Conservation (phyloP, 305 asterid species). For the Lippia alba region DNA sequence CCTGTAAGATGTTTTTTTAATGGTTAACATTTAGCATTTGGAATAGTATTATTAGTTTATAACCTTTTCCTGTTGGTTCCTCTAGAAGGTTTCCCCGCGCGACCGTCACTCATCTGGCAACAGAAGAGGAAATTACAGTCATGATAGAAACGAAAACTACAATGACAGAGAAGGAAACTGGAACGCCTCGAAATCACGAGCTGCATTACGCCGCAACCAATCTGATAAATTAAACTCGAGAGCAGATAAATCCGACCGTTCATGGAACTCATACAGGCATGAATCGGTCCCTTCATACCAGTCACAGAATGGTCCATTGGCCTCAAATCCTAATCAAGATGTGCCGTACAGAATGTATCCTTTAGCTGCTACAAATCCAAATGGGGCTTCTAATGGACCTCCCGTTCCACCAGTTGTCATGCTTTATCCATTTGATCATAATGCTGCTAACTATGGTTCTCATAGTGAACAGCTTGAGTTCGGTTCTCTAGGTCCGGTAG, state of each 20-base stretch:
- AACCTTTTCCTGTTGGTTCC: conserved; percentile 36
- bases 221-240: conserved; percentile 72
- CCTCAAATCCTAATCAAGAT: conserved; percentile 60
- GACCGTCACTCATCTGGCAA: conserved; percentile 76
- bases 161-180: conserved; percentile 81
- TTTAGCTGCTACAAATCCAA: conserved; percentile 54
- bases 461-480: conserved; percentile 89
- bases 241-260: conserved; percentile 66
- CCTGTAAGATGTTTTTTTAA: conserved; percentile 62
- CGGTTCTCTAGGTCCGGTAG: conserved; percentile 81
- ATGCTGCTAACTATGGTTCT: conserved; percentile 48
- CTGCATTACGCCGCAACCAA: conserved; percentile 71
- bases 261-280: conserved; percentile 72
- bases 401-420: conserved; percentile 75
- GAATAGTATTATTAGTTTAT: background rate
- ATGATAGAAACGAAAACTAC: conserved; percentile 73
- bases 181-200: conserved; percentile 72
- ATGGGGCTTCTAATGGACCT: conserved; percentile 76
- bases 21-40: background rate
- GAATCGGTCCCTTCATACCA: conserved; percentile 64
- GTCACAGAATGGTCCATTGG: conserved; percentile 73
- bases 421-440: conserved; percentile 82
- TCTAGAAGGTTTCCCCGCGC: conserved; percentile 69
- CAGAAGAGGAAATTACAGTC: conserved; percentile 79
- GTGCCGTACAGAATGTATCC: conserved; percentile 69